phyloP scores from a whole-genome alignment of 805 yeast species.

The Candida odintsovae region DNA sequence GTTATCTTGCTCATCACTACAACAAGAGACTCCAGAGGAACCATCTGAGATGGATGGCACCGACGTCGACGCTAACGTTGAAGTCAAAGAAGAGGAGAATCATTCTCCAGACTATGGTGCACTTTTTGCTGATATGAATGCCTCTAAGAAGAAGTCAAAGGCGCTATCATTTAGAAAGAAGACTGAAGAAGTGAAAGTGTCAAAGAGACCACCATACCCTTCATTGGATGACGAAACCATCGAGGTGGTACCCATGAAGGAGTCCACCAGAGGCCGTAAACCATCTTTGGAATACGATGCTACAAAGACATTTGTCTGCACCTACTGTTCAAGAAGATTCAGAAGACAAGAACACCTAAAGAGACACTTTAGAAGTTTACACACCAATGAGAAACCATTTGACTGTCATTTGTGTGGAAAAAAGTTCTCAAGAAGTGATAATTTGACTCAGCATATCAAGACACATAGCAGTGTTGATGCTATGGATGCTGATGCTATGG shows the following conservation, averaged over 20 bases:
- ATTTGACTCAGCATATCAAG: conserved; percentile 60
- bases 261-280: conserved; percentile 57
- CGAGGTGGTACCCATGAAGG: conserved; percentile 14
- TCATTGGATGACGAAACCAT: conserved; percentile 9
- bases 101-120: conserved; percentile 27
- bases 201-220: conserved; percentile 1
- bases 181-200: neutral
- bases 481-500: neutral
- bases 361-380: conserved; percentile 68
- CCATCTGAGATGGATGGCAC: neutral
- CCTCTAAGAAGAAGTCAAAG: conserved; percentile 15
- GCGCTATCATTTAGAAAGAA: conserved; percentile 12
- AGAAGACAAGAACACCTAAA: conserved; percentile 74
- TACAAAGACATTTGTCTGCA: conserved; percentile 56
- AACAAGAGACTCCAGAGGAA: neutral
- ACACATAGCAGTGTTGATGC: conserved; percentile 32
- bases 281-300: conserved; percentile 54
- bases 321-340: conserved; percentile 58
- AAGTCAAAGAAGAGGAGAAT: conserved; percentile 9
- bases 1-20: neutral
- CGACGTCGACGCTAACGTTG: neutral
- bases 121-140: conserved; percentile 21
- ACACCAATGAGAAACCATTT: conserved; percentile 67
- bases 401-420: conserved; percentile 56
- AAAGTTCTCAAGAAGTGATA: conserved; percentile 62